Evolutionary conservation across 2,329 filamentous ascomycete genomes (phyloP), one percentile per base, ranked within the genome.

Genomic region (Fusarium nurragi): DNA sequence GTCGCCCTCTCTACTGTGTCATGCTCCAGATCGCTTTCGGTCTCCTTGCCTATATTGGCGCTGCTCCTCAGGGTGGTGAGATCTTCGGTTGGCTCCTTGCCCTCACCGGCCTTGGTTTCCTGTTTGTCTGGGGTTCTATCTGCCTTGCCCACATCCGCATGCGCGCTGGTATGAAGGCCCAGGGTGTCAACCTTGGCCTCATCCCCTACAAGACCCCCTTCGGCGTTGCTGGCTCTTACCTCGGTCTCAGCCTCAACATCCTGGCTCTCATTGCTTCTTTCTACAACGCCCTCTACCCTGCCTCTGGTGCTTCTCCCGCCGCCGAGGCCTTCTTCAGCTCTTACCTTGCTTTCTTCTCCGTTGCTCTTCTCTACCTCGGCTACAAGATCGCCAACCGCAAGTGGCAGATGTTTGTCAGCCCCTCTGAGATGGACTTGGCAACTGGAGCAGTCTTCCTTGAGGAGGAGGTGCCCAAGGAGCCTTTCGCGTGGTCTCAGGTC

Each of bases 111-210:
- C 84, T 93, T n/a, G 90, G 88, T 16, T 89, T 86, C 54, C 85
- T 93, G 73, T 92, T 94, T 80, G 93, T 90, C 14, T 94, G 91
- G 91, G 87, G 84, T 45, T 91, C 90, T 69, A 94, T 97, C 76
- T 97, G 93, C 77, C 80, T 96, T 10, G 86, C 90, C 14, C 94
- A 97, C 78, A 96, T 97, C 73, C 92, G 93, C 55, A 97, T 97
- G 86, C 92, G 94, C 66, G 78, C 81, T 28, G 92, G 89, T 16
- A 96, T 92, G 92, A 82, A 80, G 43, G 74, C 80, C 10, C 86
- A 89, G 66, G 91, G 90, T 44, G 88, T 90, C 74, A 83, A 81
- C 30, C 78, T 94, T 25, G 81, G 87, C 51, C 91, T 97, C 70
- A 84, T 98, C 16, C 90, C 94, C 13, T 97, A 95, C 82, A 83